Base-by-base conservation (phyloP, 1,284 basidiomycete genomes). In the Xerocomus minutiporus region DNA sequence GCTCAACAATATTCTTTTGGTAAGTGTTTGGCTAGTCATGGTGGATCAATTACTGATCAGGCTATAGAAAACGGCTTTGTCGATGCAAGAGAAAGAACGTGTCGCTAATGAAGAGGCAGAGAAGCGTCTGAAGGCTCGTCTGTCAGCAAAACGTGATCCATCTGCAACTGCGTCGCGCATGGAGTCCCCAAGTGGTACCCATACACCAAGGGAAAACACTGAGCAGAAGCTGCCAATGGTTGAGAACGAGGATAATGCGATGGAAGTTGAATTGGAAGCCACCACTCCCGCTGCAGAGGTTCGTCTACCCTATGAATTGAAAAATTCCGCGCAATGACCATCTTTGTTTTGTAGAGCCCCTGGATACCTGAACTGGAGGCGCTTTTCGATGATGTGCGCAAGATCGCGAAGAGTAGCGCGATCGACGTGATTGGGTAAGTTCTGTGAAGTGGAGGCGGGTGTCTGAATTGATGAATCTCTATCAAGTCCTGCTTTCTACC, bases 401-500 rank as follows among this genome's bases (percentile, higher is more conserved):
- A 77, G 60, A 78, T 90, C 41, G 79, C 86, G 6, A 87, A 89
- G 34, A 75, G 77, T 17, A 81, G 77, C 56, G 81, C 81, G 8
- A 77, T 75, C 49, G 80, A 86, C 36, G 70, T 83, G 47, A 80
- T 93, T 59, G 89, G 91, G 90, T 91, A 63, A 59, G 82, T 68
- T 9, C 8, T 25, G 28, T 38, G 20, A 31, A 17, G 8, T 48
- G 31, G 15, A 50, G 42, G 40, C n/a, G 46, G 26, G 47, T 12
- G 39, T 46, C 34, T 50, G 56, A 50, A 54, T 44, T 49, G 50
- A 31, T 32, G 31, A 48, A 31, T 42, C 23, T 55, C 17, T 53
- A 40, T 54, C 36, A 31, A 94, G 93, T 5, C 85, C 91, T 32
- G 88, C 84, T 2, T 97, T 97, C 73, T 95, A 93, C 61, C 73